Conservation (phyloP, 2,329 filamentous ascomycete species). For the Ophiostoma populinum region DNA sequence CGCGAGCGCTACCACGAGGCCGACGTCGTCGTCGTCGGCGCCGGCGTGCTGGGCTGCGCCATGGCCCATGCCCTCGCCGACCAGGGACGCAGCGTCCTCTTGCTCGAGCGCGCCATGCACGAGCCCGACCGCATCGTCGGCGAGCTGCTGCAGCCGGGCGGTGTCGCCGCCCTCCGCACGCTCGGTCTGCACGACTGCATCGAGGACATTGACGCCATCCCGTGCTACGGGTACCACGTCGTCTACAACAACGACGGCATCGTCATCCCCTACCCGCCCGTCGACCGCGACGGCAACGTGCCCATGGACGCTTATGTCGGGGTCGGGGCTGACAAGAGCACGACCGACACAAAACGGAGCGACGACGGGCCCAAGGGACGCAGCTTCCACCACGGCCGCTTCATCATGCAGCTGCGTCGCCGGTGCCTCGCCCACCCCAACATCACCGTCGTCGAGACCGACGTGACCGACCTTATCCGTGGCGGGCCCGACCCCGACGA, state of each 20-base stretch:
- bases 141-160: conserved; percentile 85
- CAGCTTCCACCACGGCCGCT: conserved; percentile 86
- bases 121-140: conserved; percentile 93
- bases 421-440: conserved; percentile 62
- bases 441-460: conserved; percentile 81
- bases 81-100: conserved; percentile 77
- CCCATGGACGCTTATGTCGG: conserved; percentile 10
- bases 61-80: conserved; percentile 69
- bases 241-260: conserved; percentile 62
- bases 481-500: conserved; percentile 47
- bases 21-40: conserved; percentile 84
- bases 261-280: conserved; percentile 60
- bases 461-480: conserved; percentile 58
- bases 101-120: conserved; percentile 77
- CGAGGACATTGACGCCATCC: conserved; percentile 73
- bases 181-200: conserved; percentile 69
- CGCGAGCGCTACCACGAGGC: conserved; percentile 42
- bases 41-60: conserved; percentile 77
- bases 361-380: conserved; percentile 43
- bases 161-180: conserved; percentile 61
- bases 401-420: conserved; percentile 65
- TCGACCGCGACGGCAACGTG: conserved; percentile 30
- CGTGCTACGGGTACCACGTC: conserved; percentile 74
- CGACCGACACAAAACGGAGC: conserved; percentile 6
- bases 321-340: background rate